Evolutionary conservation across 257 asterid genomes (phyloP).

Genomic region (Paraleonurus japonicus): DNA sequence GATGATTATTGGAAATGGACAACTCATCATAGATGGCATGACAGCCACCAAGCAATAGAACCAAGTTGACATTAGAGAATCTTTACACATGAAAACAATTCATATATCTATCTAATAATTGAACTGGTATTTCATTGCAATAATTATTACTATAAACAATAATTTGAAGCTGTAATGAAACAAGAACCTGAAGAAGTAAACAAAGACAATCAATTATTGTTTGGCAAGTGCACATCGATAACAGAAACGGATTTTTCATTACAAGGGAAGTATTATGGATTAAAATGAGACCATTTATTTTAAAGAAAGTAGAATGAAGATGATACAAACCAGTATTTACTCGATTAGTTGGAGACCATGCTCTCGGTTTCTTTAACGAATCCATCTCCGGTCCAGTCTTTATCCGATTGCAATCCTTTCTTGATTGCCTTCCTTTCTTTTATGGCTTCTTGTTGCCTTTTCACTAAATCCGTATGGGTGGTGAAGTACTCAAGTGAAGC

Average conservation of each 20-base stretch:
- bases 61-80: neutral
- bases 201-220: neutral
- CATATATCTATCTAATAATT: neutral
- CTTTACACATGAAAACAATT: neutral
- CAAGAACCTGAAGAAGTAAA: conserved; percentile 5
- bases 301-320: neutral
- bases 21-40: neutral
- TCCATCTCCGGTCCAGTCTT: conserved; percentile 98
- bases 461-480: conserved; percentile 67
- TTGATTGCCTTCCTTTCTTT: conserved; percentile 65
- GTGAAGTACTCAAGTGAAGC: conserved; percentile 68
- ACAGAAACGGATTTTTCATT: neutral
- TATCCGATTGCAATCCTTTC: conserved; percentile 82
- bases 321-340: too few species aligned
- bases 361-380: conserved; percentile 82
- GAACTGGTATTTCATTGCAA: conserved; percentile 6
- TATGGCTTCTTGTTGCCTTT: conserved; percentile 68
- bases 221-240: neutral
- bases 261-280: neutral
- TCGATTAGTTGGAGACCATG: conserved; percentile 79
- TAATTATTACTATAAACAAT: neutral
- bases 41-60: neutral
- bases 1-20: neutral
- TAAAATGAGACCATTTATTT: conserved; percentile 16
- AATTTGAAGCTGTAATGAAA: neutral